Base-by-base conservation (phyloP, 768 basidiomycete species). In the Termitomyces heimii region DNA sequence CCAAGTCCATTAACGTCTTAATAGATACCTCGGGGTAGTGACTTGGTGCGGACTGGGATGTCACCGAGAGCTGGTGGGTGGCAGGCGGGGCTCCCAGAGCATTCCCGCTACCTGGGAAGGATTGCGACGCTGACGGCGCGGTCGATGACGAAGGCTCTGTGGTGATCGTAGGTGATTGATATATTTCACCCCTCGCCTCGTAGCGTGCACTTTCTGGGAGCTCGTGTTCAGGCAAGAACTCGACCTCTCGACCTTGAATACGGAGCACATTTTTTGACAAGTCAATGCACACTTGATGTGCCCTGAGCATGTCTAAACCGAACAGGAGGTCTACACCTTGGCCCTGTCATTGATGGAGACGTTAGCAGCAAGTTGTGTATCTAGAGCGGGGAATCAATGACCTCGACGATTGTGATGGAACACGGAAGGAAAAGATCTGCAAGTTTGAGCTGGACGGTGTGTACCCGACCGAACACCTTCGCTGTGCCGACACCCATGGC, bases 231-330 rank as follows among this genome's bases (percentile, higher is more conserved):
- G 92, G 70, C 4, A 99, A 76, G 78, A 99, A 99, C 18, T 73
- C 71, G 9, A 99, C 87, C 71, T 97, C 92, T 14, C 92, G 82
- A 18, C 84, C 88, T 75, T 94, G 91, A 50, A 99, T 98, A n/a
- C 93, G 82, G 22, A 99, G 83, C 13, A 90, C 89, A 62, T 86
- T 84, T 70, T 93, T 93, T 63, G 86, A 79, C 24, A 99, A 82
- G 71, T 99, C 97, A 69, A 99, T 98, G 66, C 86, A 91, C 5
- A 94, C 96, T 67, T 97, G 94, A 69, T 98, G 92, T 0, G 94
- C 91, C 71, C 94, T 98, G 59, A 98, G 83, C 97, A 98, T 98
- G 78, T 99, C 97, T n/a, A 99, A 81, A 7, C 97, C 97, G 42
- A 99, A 87, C 3, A 99, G 77, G n/a, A 99, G 84, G 67, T 98